Conservation (phyloP, 176 grass and related monocot genomes). For the Triticum turgidum region DNA sequence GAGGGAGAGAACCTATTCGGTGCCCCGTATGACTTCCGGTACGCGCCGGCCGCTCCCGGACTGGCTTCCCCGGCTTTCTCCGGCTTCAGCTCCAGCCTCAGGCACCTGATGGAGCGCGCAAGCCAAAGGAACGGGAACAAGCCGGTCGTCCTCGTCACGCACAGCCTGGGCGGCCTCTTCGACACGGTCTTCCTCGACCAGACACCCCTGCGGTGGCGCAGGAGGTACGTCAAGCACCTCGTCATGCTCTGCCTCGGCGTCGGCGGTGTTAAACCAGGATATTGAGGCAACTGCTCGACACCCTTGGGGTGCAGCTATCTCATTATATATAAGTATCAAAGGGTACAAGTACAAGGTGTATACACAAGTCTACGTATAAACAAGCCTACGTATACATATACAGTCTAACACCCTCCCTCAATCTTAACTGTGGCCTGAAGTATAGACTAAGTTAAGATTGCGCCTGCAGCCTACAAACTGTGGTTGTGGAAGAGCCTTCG, state of each 20-base stretch:
- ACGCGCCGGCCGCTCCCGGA: background rate
- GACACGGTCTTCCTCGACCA: background rate
- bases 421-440: no score
- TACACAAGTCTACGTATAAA: no score
- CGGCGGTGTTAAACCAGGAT: no score
- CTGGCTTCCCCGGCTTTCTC: background rate
- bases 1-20: background rate
- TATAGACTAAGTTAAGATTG: no score
- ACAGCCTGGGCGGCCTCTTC: background rate
- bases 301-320: no score
- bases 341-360: no score
- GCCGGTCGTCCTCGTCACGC: background rate
- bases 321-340: no score
- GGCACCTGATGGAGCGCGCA: background rate
- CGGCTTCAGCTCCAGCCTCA: background rate
- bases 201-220: background rate
- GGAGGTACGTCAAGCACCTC: conserved; percentile 13
- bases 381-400: no score
- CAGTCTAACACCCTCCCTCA: no score
- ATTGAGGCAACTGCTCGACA: no score
- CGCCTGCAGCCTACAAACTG: no score
- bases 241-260: background rate
- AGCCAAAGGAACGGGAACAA: background rate
- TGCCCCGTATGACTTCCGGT: background rate
- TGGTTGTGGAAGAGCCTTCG: no score